A percentile compares a stretch with the other conserved stretches of the same genome.
Evolutionary conservation across 2,329 filamentous ascomycete genomes (phyloP).

Genomic region (Ascochyta lentis): DNA sequence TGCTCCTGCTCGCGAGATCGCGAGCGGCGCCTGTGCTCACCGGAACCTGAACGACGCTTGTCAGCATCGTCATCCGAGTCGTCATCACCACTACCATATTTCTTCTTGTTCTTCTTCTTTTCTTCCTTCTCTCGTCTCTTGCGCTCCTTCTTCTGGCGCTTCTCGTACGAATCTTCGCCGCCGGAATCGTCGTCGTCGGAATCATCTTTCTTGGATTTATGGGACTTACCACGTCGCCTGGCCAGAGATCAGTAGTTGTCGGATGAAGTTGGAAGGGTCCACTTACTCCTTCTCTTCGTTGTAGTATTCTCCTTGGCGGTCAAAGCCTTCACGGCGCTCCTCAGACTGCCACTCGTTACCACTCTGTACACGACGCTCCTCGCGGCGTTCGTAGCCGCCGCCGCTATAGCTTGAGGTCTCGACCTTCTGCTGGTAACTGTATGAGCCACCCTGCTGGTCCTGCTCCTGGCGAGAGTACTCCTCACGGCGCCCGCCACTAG

Average conservation of each 20-base stretch:
- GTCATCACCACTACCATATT: constrained; percentile 43
- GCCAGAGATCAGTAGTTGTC: constrained; percentile 17
- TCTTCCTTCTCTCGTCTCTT: constrained; percentile 41
- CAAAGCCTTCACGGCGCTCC: constrained; percentile 46
- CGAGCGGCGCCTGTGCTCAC: constrained; percentile 23
- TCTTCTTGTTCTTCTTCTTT: constrained; percentile 49
- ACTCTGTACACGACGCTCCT: constrained; percentile 60
- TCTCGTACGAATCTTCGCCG: constrained; percentile 37
- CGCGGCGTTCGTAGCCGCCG: constrained; percentile 65
- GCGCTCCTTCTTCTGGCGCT: constrained; percentile 19
- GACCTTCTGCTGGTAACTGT: constrained; percentile 65
- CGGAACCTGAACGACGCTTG: constrained; percentile 31
- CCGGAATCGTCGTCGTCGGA: constrained; percentile 47
- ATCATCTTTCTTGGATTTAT: constrained; percentile 48
- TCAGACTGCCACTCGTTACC: constrained; percentile 50
- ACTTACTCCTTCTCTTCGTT: constrained; percentile 50
- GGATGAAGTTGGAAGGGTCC: not conserved
- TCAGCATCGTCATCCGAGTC: constrained; percentile 34
- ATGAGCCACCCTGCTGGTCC: constrained; percentile 54
- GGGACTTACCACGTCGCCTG: constrained; percentile 45
- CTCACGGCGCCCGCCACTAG: constrained; percentile 63
- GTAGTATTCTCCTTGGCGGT: constrained; percentile 50
- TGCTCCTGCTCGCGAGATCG: constrained; percentile 17
- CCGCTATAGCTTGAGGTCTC: constrained; percentile 58
- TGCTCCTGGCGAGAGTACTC: constrained; percentile 69